Base-by-base conservation (phyloP, 441 rosid genomes). In the Daphne laureola region DNA sequence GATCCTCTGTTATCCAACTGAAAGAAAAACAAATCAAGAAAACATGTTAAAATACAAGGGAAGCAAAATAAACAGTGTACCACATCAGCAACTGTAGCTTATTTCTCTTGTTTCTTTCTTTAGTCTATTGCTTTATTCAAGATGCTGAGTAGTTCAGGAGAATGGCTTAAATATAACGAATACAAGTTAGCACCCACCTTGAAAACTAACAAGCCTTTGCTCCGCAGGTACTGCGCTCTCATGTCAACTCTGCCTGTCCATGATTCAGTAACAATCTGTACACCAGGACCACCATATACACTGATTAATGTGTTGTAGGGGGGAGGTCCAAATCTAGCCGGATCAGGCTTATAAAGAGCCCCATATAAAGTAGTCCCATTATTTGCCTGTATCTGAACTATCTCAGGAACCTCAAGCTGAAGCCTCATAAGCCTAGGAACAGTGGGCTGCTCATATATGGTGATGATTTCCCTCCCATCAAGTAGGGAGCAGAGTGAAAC, bases 1-100 rank as follows among this genome's bases (percentile, higher is more conserved):
- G 82, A 79, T 77, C 98, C 98, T 73, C 97, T 78, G 61, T 92
- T 89, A 68, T 92, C 98, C 62, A 89, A 62, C 98, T 92, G 88
- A 67, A 65, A 67, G 58, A 35, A 31, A 18, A 15, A 57, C 0
- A 45, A 17, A 23, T 9, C 55, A 52, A 38, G 14, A 54, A 50
- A 13, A 26, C 18, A 3, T 7, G 40, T 25, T 14, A 8, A 25
- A 17, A 27, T 31, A 44, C 18, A 1, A 25, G 3, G n/a, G 15
- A 7, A 4, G 9, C 11, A 7, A 36, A 42, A 52, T 25, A 17
- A 54, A 41, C 31, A 8, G 36, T 4, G 36, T 31, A 5, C 13
- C 13, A 27, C 12, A 51, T 15, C 11, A 53, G 31, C 8, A n/a
- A 43, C 49, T 43, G 36, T 36, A 54, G 12, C 9, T 31, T 31